Percentiles rank a stretch among this genome's conserved stretches.
Conservation (phyloP, 139 green algal species). For the Mesotaenium endlicherianum region DNA sequence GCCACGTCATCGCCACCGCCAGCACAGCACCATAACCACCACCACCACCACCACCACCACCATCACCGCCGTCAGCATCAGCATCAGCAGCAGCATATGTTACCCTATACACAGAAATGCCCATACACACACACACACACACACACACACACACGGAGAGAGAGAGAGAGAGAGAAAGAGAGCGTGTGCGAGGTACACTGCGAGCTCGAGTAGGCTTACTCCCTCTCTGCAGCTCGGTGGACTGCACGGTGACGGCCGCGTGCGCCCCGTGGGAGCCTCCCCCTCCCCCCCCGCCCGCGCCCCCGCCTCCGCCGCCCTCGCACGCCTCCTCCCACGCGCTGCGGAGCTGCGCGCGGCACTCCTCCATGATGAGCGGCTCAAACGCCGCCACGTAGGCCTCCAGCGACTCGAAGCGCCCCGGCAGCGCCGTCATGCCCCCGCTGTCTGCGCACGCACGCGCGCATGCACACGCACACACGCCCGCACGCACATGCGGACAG, state of each 20-base stretch:
- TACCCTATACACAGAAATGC: background rate
- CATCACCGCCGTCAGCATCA: background rate
- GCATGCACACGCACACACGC: background rate
- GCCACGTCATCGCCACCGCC: background rate
- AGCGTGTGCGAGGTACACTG: too few species aligned
- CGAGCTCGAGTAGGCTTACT: background rate
- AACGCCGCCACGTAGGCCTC: slow-evolving; percentile 36
- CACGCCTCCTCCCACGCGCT: slow-evolving; percentile 23
- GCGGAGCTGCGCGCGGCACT: slow-evolving; percentile 24
- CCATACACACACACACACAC: background rate
- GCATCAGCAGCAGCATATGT: background rate
- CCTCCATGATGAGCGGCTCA: slow-evolving; percentile 44
- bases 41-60: background rate
- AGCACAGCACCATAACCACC: background rate
- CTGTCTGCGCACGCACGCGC: background rate
- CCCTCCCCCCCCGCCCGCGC: background rate
- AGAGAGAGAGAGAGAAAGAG: too few species aligned
- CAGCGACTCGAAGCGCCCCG: slow-evolving; percentile 10
- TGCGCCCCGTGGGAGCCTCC: background rate
- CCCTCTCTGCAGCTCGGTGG: background rate
- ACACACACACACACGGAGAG: background rate
- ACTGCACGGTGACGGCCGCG: background rate
- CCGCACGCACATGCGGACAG: background rate
- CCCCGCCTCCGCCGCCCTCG: slow-evolving; percentile 12
- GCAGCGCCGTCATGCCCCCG: background rate